Evolutionary conservation across 257 asterid species (phyloP), one percentile per base, ranked within the genome.

Genomic region (Anisodus acutangulus): DNA sequence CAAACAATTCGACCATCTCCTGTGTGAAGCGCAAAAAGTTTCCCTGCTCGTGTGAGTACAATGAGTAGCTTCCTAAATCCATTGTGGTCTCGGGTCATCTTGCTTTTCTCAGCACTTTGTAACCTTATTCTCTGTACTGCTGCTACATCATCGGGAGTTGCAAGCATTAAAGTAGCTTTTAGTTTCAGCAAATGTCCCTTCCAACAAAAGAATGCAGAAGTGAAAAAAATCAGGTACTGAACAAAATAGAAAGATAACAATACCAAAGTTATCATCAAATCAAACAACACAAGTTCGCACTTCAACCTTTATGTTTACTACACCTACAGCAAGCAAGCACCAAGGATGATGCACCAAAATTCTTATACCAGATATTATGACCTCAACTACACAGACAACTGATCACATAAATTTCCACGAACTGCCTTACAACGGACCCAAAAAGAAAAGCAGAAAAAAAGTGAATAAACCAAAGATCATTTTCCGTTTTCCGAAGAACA

Each of bases 131-230:
- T 92, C 85, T 91, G 99, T 85, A 95, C 91, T 81, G 95, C 94
- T 87, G 91, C 97, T 89, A 95, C 84, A 85, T 95, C 98, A 85
- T 93, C 98, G 62, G 98, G 95, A 47, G 93, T 92, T 76, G 98
- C 99, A 85, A 95, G 91, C 98, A 95, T 91, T 66, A 95, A 91
- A 85, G 95, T 94, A 84, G 97, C 97, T 90, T 95, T 95, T 67
- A 95, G 95, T 91, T 95, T 95, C 89, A 94, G 92, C 84, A 94
- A 49, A 88, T 95, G 99, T 67, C 99, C 99, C 99, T 95, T 85
- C 84, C 70, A 57, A 84, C 37, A 85, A 78, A 83, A 84, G 83
- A 63, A 19, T 26, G 49, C 37, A 19, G 80, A 72, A 74, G 80
- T 49, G 67, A 2, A 81, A 83, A 49, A 84, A 81, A 57, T 49